A percentile compares a stretch with the other conserved stretches of the same genome.
Evolutionary conservation across 2,329 filamentous ascomycete species (phyloP).

Genomic region (Colletotrichum zoysiae): DNA sequence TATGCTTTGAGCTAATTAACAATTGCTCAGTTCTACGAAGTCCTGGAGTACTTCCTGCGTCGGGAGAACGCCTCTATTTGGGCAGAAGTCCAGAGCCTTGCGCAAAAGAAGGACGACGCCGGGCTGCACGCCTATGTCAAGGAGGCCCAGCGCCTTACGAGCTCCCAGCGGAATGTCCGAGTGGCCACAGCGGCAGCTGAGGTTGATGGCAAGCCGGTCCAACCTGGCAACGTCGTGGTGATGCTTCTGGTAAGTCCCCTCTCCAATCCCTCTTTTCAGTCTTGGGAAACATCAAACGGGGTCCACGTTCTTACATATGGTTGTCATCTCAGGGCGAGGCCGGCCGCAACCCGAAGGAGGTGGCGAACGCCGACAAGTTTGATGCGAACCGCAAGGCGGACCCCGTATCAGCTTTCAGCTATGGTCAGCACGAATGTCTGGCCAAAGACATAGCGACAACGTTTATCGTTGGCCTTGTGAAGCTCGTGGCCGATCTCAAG

Average conservation of each 20-base stretch:
- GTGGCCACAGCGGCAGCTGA: constrained; percentile 50
- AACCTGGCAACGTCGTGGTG: constrained; percentile 56
- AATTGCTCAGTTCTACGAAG: constrained; percentile 55
- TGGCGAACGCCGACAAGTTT: constrained; percentile 56
- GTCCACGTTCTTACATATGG: not conserved
- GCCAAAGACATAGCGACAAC: constrained; percentile 56
- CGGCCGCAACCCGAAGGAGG: constrained; percentile 53
- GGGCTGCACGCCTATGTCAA: constrained; percentile 53
- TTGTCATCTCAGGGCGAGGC: constrained; percentile 50
- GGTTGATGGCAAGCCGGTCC: constrained; percentile 54
- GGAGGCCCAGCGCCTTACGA: constrained; percentile 58
- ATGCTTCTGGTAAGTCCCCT: constrained; percentile 54
- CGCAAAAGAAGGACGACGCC: constrained; percentile 51
- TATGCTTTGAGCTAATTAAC: constrained; percentile 11
- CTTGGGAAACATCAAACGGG: too few species aligned
- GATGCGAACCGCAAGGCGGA: constrained; percentile 56
- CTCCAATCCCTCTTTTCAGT: too few species aligned
- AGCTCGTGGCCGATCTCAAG: constrained; percentile 58
- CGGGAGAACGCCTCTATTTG: constrained; percentile 57
- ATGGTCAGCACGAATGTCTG: constrained; percentile 61
- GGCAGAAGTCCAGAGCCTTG: constrained; percentile 57
- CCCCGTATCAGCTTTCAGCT: constrained; percentile 59
- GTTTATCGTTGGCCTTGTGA: constrained; percentile 58
- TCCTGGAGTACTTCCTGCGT: constrained; percentile 57
- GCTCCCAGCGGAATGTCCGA: constrained; percentile 54